Evolutionary conservation across 306 rosid species (phyloP).

Genomic region (Luffa aegyptiaca): DNA sequence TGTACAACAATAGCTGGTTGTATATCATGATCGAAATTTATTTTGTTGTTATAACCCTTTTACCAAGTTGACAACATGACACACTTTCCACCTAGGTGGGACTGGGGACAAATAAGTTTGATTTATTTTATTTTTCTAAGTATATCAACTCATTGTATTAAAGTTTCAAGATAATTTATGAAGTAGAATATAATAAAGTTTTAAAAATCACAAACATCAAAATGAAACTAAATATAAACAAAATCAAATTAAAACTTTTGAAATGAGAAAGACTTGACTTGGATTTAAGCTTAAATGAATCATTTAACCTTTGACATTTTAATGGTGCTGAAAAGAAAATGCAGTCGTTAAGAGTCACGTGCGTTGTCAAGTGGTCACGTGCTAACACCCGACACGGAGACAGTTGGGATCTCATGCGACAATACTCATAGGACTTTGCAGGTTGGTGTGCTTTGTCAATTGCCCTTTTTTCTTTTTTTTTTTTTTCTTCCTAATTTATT

Average conservation of each 20-base stretch:
- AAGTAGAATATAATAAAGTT: too few species aligned
- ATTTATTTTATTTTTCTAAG: too few species aligned
- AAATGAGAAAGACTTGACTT: not conserved
- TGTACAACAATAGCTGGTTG: too few species aligned
- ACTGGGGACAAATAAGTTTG: too few species aligned
- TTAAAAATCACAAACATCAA: not conserved
- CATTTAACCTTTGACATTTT: not conserved
- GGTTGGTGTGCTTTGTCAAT: not conserved
- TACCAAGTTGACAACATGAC: too few species aligned
- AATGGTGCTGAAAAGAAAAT: not conserved
- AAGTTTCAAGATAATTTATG: too few species aligned
- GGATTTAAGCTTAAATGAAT: not conserved
- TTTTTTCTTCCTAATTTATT: not conserved
- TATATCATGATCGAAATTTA: too few species aligned
- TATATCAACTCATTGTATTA: too few species aligned
- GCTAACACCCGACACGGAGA: conserved; percentile 8
- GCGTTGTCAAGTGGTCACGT: conserved; percentile 5
- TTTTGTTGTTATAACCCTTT: too few species aligned
- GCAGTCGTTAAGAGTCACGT: not conserved
- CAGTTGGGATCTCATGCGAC: conserved; percentile 19
- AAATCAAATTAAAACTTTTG: not conserved
- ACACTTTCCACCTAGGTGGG: too few species aligned
- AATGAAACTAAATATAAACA: not conserved
- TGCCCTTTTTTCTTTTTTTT: not conserved
- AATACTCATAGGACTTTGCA: conserved; percentile 5